phyloP scores from a whole-genome alignment of 2,329 filamentous ascomycete genomes.

The Colletotrichum lindemuthianum region DNA sequence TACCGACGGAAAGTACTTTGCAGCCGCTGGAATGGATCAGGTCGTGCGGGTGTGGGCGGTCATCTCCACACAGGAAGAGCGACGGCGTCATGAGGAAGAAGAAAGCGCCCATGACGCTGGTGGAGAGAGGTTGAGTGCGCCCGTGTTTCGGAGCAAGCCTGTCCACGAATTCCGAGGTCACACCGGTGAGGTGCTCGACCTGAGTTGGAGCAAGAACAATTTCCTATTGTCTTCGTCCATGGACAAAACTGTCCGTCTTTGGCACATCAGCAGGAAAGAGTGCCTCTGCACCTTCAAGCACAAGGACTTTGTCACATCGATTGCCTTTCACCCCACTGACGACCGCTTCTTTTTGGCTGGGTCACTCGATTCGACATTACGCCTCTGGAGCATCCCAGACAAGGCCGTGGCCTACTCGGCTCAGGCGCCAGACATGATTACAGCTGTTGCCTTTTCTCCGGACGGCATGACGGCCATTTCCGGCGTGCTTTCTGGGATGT shows the following conservation, averaged over 20 bases:
- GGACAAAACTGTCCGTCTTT: conserved; percentile 96
- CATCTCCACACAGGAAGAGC: conserved; percentile 82
- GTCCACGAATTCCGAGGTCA: conserved; percentile 85
- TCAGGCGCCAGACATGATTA: conserved; percentile 86
- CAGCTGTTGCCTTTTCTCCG: conserved; percentile 91
- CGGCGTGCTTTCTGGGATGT: conserved; percentile 85
- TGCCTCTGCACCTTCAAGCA: conserved; percentile 95
- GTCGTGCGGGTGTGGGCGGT: conserved; percentile 90
- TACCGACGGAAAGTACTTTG: conserved; percentile 88
- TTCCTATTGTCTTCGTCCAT: conserved; percentile 95
- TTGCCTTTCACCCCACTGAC: conserved; percentile 92
- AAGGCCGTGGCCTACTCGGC: conserved; percentile 88
- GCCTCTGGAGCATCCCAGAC: conserved; percentile 97
- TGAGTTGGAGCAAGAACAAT: conserved; percentile 99
- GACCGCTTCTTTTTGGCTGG: conserved; percentile 97
- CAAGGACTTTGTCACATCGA: conserved; percentile 93
- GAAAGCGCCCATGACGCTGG: conserved; percentile 60
- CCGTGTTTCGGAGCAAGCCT: conserved; percentile 86
- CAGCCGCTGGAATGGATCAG: conserved; percentile 90
- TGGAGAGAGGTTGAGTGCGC: conserved; percentile 79
- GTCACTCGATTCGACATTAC: conserved; percentile 86
- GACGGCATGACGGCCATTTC: conserved; percentile 92
- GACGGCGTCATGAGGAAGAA: conserved; percentile 77
- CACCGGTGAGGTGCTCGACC: conserved; percentile 83
- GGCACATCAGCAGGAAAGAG: conserved; percentile 87